Base-by-base conservation (phyloP, 768 basidiomycete genomes). In the Coprinopsis sp. region DNA sequence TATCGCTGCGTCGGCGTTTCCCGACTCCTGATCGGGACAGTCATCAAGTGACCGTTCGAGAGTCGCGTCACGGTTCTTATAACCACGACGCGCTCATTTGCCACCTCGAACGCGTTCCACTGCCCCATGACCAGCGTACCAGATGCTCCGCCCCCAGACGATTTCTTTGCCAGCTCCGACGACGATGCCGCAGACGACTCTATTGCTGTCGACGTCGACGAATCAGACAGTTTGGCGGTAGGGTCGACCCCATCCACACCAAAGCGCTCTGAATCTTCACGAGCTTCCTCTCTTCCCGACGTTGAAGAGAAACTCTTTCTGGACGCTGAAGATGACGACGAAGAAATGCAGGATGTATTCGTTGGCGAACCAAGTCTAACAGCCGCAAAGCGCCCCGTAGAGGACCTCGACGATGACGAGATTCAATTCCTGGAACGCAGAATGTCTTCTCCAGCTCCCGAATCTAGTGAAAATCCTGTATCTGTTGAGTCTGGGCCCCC, bases 161-260 rank as follows among this genome's bases (percentile, higher is more conserved):
- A 76, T 8, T 86, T 87, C 58, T 85, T 87, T 60, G 76, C 78
- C 29, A 73, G 72, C 28, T 78, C 82, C 6, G 77, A 77, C 42
- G 81, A 79, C 37, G 69, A 67, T 6, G 67, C 68, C 3, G 63
- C 57, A 11, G 28, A 45, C 31, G 36, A 36, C 11, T 25, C 30
- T 3, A 48, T 49, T 36, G 22, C 19, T 12, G 41, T 46, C 24
- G 46, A 52, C 24, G 51, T 43, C 30, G 38, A 40, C 31, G 34
- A 49, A 38, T 54, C 47, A 44, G 45, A 56, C 14, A 28, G 37
- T 19, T 10, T 46, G 13, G 39, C 31, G 23, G 30, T 38, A 34
- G 38, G 43, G 13, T 38, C 44, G 14, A 47, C 48, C 23, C 31
- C 52, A 22, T 48, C 53, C 8, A 57, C 56, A 24, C 52, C 59